phyloP scores from a whole-genome alignment of 2,329 filamentous ascomycete genomes.

The Neofusicoccum laricinum region DNA sequence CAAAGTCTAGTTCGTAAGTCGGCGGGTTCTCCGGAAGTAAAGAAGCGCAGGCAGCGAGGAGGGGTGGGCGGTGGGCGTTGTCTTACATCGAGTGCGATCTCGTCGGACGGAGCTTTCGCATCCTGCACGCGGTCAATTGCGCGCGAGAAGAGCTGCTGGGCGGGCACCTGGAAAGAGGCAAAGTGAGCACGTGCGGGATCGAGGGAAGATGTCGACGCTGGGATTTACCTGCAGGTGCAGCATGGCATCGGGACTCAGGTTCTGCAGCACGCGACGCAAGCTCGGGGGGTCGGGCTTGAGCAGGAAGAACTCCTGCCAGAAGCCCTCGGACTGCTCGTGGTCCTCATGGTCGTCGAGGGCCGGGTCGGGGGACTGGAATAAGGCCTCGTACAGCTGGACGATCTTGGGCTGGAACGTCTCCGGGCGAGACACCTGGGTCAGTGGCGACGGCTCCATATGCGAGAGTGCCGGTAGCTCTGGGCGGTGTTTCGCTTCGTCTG shows the following conservation, averaged over 20 bases:
- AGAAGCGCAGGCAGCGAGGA: background rate
- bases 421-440: conserved; percentile 88
- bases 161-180: conserved; percentile 52
- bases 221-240: conserved; percentile 65
- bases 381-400: conserved; percentile 78
- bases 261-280: conserved; percentile 66
- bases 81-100: conserved; percentile 82
- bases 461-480: background rate
- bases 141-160: conserved; percentile 72
- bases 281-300: conserved; percentile 72
- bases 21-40: conserved; percentile 21
- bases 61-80: background rate
- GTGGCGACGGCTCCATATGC: conserved; percentile 80
- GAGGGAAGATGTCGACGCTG: background rate
- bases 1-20: conserved; percentile 68
- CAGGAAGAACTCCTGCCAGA: conserved; percentile 96
- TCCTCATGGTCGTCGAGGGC: conserved; percentile 55
- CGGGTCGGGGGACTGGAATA: conserved; percentile 56
- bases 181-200: background rate
- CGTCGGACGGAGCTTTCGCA: conserved; percentile 59
- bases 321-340: conserved; percentile 74
- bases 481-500: background rate
- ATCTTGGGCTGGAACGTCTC: conserved; percentile 94
- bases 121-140: conserved; percentile 68
- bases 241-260: conserved; percentile 70